A percentile compares a stretch with the other conserved stretches of the same genome.
phyloP scores from a whole-genome alignment of 192 early-diverging fungal species.

The Linderina pennispora region DNA sequence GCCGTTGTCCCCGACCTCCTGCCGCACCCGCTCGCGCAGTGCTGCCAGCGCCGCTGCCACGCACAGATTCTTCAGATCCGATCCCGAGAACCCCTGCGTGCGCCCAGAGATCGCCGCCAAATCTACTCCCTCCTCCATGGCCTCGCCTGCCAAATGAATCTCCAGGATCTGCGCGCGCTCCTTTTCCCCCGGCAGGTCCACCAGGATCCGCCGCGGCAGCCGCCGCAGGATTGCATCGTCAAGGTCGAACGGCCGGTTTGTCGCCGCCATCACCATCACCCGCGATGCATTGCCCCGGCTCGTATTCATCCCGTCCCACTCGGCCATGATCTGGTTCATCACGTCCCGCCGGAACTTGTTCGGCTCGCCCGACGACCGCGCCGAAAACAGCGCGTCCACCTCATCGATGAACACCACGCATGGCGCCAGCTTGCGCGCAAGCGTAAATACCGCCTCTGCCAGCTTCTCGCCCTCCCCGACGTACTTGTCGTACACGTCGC shows the following conservation, averaged over 20 bases:
- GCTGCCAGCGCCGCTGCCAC: slow-evolving; percentile 73
- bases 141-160: slow-evolving; percentile 74
- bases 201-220: slow-evolving; percentile 84
- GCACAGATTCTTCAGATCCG: slow-evolving; percentile 92
- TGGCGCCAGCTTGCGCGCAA: slow-evolving; percentile 85
- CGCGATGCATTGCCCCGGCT: slow-evolving; percentile 55
- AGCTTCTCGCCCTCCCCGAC: slow-evolving; percentile 98
- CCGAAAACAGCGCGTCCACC: slow-evolving; percentile 84
- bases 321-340: slow-evolving; percentile 94
- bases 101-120: slow-evolving; percentile 60
- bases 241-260: slow-evolving; percentile 94
- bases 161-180: slow-evolving; percentile 70
- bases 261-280: slow-evolving; percentile 86
- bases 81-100: slow-evolving; percentile 83
- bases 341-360: slow-evolving; percentile 70
- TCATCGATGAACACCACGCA: slow-evolving; percentile 99
- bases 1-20: slow-evolving; percentile 30
- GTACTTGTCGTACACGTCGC: slow-evolving; percentile 81
- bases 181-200: slow-evolving; percentile 78
- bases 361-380: slow-evolving; percentile 50
- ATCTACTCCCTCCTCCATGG: slow-evolving; percentile 53
- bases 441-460: slow-evolving; percentile 85
- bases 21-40: slow-evolving; percentile 55
- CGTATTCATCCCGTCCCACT: slow-evolving; percentile 86
- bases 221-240: slow-evolving; percentile 94